Evolutionary conservation across 345 rosid genomes (phyloP).

Genomic region (Aethionema arabicum): DNA sequence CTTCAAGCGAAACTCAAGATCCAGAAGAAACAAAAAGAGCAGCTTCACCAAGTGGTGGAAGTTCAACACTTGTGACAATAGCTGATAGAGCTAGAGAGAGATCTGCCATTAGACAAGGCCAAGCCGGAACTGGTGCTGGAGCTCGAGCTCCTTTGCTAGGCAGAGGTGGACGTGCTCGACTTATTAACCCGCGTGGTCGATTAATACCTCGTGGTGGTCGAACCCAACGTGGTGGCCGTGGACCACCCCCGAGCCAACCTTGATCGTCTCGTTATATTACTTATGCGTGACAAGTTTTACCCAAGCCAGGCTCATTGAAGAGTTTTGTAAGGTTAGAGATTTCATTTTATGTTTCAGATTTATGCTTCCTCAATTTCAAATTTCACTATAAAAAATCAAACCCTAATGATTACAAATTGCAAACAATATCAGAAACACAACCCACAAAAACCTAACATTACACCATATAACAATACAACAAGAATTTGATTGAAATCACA

Average conservation of each 20-base stretch:
- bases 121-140: constrained; percentile 36
- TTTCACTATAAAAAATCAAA: constrained; percentile 26
- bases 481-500: neutral
- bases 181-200: constrained; percentile 38
- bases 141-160: constrained; percentile 41
- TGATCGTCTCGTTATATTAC: constrained; percentile 20
- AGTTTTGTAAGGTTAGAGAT: constrained; percentile 13
- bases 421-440: constrained; percentile 20
- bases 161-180: constrained; percentile 55
- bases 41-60: constrained; percentile 46
- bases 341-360: constrained; percentile 9
- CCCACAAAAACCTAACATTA: constrained; percentile 15
- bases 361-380: neutral
- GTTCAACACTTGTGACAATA: constrained; percentile 51
- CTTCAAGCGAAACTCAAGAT: constrained; percentile 39
- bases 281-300: neutral
- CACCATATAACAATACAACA: constrained; percentile 17
- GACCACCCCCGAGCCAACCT: constrained; percentile 46
- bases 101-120: constrained; percentile 56
- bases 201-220: constrained; percentile 42
- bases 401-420: constrained; percentile 33
- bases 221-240: constrained; percentile 47
- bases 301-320: constrained; percentile 14
- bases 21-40: constrained; percentile 53
- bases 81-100: constrained; percentile 56